These are phyloP conservation scores for Saccharomyces paradoxus DNA, from an alignment of 805 yeast species.

Conservation along the genomic window DNA sequence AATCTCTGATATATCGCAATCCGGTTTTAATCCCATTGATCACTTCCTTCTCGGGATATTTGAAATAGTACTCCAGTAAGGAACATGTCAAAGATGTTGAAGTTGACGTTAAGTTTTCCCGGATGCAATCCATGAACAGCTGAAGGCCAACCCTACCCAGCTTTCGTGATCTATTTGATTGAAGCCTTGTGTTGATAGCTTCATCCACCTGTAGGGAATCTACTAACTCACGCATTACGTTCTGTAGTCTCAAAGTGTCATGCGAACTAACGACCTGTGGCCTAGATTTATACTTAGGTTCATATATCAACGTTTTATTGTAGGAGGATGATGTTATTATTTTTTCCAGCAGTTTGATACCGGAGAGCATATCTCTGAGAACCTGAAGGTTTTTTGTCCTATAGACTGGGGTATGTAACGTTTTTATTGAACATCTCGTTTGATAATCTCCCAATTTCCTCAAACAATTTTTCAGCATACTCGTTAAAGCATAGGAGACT, in stretches of 20 bases:
- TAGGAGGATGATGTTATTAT: constrained; percentile 16
- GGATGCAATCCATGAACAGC: constrained; percentile 18
- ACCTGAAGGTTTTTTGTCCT: constrained; percentile 7
- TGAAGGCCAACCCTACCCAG: constrained; percentile 23
- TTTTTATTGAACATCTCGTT: constrained; percentile 17
- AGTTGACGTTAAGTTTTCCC: constrained; percentile 13
- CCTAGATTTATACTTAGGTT: constrained; percentile 17
- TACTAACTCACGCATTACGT: constrained; percentile 15
- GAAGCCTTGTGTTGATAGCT: constrained; percentile 3
- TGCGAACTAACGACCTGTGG: constrained; percentile 19
- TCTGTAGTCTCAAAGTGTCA: constrained; percentile 13
- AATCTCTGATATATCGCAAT: constrained; percentile 10
- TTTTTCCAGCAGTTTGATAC: constrained; percentile 15
- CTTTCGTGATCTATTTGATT: constrained; percentile 8
- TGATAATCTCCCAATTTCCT: background rate
- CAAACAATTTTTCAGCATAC: background rate
- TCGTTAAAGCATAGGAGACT: background rate
- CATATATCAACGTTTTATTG: constrained; percentile 18
- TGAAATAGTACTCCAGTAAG: constrained; percentile 13
- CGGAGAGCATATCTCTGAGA: constrained; percentile 11
- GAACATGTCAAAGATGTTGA: constrained; percentile 14
- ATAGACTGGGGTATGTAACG: constrained; percentile 23
- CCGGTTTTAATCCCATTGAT: constrained; percentile 10
- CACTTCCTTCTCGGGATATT: constrained; percentile 13
- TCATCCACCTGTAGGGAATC: constrained; percentile 17